These are phyloP conservation scores for Dactylonectria macrodidyma DNA, from an alignment of 2,329 filamentous ascomycete species.

Conservation along the genomic window DNA sequence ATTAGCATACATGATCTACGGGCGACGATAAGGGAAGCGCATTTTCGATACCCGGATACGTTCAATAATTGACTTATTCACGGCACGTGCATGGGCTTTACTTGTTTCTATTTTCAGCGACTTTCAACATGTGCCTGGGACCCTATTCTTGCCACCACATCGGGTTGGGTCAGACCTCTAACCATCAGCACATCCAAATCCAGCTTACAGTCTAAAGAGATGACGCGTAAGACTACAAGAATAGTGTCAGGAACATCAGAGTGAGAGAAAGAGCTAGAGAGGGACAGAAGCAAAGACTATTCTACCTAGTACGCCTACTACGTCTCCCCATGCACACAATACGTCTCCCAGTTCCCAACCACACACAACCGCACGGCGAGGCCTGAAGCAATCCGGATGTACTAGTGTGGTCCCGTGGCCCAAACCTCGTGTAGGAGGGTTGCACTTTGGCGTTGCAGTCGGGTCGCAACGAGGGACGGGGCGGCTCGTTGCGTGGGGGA, in stretches of 20 bases:
- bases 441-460: conserved; percentile 27
- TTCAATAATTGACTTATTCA: conserved; percentile 31
- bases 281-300: not conserved
- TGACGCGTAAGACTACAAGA: not conserved
- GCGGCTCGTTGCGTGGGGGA: conserved; percentile 23
- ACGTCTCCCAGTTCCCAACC: not conserved
- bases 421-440: conserved; percentile 16
- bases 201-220: not conserved
- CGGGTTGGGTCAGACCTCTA: not conserved
- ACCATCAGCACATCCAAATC: not conserved
- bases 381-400: not conserved
- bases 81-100: not conserved
- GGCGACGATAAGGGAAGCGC: conserved; percentile 23
- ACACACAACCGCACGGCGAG: not conserved
- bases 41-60: conserved; percentile 41
- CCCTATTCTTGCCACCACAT: not conserved
- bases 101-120: conserved; percentile 14
- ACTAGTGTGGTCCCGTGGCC: conserved; percentile 24
- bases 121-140: not conserved
- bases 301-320: not conserved
- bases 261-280: not conserved
- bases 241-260: conserved; percentile 10
- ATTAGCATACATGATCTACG: conserved; percentile 28
- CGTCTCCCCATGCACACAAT: not conserved
- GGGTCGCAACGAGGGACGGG: conserved; percentile 15